Evolutionary conservation across 2,329 filamentous ascomycete genomes (phyloP).

Genomic region (Alternaria infectoria): DNA sequence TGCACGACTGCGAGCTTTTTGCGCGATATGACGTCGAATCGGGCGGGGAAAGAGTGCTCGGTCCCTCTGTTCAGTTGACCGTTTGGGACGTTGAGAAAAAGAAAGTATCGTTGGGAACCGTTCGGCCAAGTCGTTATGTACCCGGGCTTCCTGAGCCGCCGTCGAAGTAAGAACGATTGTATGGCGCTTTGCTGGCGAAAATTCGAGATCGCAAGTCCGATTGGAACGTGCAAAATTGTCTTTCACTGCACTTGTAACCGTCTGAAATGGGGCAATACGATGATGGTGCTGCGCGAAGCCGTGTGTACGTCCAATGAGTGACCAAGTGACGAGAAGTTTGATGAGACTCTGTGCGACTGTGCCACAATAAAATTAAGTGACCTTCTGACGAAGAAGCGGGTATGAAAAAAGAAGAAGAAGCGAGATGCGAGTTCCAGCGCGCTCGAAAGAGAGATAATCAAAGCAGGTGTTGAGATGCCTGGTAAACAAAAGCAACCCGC

Average conservation of each 20-base stretch:
- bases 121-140: neutral
- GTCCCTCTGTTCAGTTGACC: neutral
- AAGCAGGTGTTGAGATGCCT: neutral
- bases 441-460: neutral
- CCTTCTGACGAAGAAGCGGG: neutral
- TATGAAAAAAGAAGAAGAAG: neutral
- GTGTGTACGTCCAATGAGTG: conserved; percentile 9
- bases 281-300: conserved; percentile 5
- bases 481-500: neutral
- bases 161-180: neutral
- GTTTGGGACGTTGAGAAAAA: neutral
- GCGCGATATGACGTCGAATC: neutral
- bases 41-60: neutral
- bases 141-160: neutral
- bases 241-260: conserved; percentile 11
- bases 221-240: neutral
- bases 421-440: neutral
- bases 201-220: neutral
- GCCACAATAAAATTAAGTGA: neutral
- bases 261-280: conserved; percentile 7
- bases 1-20: neutral
- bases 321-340: neutral
- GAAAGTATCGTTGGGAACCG: neutral
- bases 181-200: neutral
- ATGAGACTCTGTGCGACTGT: conserved; percentile 8